These are phyloP conservation scores for Sarcocystis neurona DNA, from an alignment of 169 alveolate genomes.

Conservation along the genomic window DNA sequence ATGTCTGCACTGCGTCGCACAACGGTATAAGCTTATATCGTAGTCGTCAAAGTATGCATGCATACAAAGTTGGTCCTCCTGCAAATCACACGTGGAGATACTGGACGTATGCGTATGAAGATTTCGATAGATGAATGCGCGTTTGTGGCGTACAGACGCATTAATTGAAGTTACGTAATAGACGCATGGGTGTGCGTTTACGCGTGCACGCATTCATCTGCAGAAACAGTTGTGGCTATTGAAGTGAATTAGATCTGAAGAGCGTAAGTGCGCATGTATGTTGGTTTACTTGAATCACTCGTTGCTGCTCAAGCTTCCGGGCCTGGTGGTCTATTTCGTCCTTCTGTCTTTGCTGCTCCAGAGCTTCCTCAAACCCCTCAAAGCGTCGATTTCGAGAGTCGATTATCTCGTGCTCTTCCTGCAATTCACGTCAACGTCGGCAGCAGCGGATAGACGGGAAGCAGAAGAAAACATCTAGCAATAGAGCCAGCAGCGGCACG, in stretches of 20 bases:
- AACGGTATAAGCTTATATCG: too few species aligned
- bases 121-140: background rate
- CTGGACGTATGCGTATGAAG: background rate
- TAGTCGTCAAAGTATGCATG: too few species aligned
- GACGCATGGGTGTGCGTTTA: too few species aligned
- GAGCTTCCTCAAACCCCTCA: background rate
- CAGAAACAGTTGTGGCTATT: background rate
- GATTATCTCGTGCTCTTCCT: slow-evolving; percentile 4
- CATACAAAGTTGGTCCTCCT: too few species aligned
- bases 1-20: too few species aligned
- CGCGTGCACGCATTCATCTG: background rate
- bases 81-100: too few species aligned
- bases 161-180: too few species aligned
- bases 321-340: slow-evolving; percentile 1
- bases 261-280: background rate
- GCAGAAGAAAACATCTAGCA: background rate
- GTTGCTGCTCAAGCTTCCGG: background rate
- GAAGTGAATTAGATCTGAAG: background rate
- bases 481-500: too few species aligned
- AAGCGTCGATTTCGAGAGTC: background rate
- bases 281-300: background rate
- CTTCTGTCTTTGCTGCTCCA: background rate
- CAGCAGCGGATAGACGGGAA: background rate
- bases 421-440: background rate
- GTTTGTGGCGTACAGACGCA: too few species aligned